Evolutionary conservation across 2,329 filamentous ascomycete species (phyloP).

Genomic region (Falciphora oryzae): DNA sequence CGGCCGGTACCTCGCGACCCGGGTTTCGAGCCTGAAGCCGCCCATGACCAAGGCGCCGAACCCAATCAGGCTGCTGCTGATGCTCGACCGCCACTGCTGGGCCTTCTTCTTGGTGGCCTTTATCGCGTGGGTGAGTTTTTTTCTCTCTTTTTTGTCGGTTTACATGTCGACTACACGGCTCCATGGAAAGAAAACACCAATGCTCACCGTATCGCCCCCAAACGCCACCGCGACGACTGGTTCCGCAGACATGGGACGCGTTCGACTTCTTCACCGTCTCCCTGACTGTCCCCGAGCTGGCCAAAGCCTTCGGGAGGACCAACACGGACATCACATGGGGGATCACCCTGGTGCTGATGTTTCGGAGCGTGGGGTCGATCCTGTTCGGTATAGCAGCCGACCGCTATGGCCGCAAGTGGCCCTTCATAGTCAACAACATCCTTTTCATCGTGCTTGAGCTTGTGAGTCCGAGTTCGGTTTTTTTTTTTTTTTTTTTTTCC

Average conservation of each 20-base stretch:
- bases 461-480: constrained; percentile 21
- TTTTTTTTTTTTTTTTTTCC: neutral
- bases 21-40: constrained; percentile 51
- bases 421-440: constrained; percentile 75
- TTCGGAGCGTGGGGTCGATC: constrained; percentile 50
- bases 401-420: constrained; percentile 60
- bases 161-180: neutral
- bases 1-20: constrained; percentile 42
- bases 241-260: constrained; percentile 35
- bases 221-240: neutral
- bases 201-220: neutral
- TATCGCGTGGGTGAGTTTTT: constrained; percentile 44
- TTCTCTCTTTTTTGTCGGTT: neutral
- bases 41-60: constrained; percentile 48
- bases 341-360: constrained; percentile 58
- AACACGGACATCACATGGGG: constrained; percentile 59
- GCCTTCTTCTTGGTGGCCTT: constrained; percentile 51
- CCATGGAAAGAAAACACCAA: neutral
- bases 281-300: constrained; percentile 49
- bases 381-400: constrained; percentile 50
- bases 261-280: constrained; percentile 65
- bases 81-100: constrained; percentile 47
- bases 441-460: constrained; percentile 47
- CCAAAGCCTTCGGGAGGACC: constrained; percentile 44
- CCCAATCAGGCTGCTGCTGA: constrained; percentile 41